Evolutionary conservation across 2,329 filamentous ascomycete genomes (phyloP), one percentile per base, ranked within the genome.

Genomic region (Parascedosporium putredinis): DNA sequence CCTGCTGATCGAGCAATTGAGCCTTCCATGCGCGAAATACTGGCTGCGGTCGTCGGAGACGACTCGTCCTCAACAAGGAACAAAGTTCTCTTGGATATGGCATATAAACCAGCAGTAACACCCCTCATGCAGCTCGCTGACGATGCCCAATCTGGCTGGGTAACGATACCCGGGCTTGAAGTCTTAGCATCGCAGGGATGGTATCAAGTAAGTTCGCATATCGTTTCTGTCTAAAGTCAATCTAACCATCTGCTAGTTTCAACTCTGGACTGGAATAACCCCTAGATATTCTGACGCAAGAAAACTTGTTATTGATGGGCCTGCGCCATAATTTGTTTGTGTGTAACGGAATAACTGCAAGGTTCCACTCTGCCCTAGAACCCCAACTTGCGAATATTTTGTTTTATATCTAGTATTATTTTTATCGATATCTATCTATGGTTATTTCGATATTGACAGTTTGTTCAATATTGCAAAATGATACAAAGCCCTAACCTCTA

Each of bases 1-100:
- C 93, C 93, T 1, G 93, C 87, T 0, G 88, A 96, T 66, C 78
- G 78, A 54, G 85, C 90, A 1, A 85, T 97, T 54, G 90, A 96
- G 55, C 59, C 76, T 1, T 68, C 67, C 9, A 82, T 95, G 66
- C 74, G 77, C 20, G 79, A 83, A 56, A 72, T 86, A 2, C 68
- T 96, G 8, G 66, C 72, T 14, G 24, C 27, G 9, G 23, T 49
- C 16, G 33, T 49, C 33, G 36, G 25, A 12, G 18, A 18, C 25
- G 23, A 23, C 10, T 16, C 47, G 9, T 16, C 47, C 6, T 5
- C 18, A 4, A 18, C 34, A 12, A 24, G n/a, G 14, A 59, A 81
- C 29, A 76, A 78, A 18, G 78, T 93, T 10, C 67, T 97, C 53
- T 69, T 97, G 3, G 93, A 98, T 66, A 95, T 98, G 90, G 91